These are phyloP conservation scores for Cercospora nicotianae DNA, from an alignment of 2,329 filamentous ascomycete genomes.

Conservation along the genomic window DNA sequence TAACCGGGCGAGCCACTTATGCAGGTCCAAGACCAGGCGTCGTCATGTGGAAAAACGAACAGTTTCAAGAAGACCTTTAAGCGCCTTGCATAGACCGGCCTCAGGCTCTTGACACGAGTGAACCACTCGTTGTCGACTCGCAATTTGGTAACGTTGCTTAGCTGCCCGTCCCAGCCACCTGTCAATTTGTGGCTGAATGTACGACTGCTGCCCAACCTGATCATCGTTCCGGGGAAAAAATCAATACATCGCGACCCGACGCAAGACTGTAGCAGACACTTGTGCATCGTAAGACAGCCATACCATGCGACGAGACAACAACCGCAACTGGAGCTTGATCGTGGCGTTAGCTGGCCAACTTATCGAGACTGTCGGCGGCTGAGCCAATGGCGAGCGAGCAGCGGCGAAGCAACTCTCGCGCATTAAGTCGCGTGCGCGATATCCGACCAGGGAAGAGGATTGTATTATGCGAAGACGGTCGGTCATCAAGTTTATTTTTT, in stretches of 20 bases:
- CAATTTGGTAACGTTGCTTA: background rate
- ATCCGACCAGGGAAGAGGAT: slow-evolving; percentile 28
- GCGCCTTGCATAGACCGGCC: background rate
- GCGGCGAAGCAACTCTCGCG: slow-evolving; percentile 12
- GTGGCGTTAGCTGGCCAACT: slow-evolving; percentile 18
- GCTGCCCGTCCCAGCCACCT: slow-evolving; percentile 3
- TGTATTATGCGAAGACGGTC: slow-evolving; percentile 34
- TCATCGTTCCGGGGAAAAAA: background rate
- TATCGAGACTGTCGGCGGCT: slow-evolving; percentile 21
- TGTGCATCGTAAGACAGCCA: background rate
- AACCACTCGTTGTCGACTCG: background rate
- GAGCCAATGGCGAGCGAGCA: slow-evolving; percentile 13
- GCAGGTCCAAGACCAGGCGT: background rate
- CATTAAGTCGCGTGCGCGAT: slow-evolving; percentile 13
- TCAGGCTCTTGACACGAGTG: background rate
- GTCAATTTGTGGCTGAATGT: slow-evolving; percentile 6
- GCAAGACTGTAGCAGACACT: background rate
- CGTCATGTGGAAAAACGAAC: background rate
- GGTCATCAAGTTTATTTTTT: background rate
- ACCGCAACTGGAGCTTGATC: slow-evolving; percentile 4
- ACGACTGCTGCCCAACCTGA: slow-evolving; percentile 12
- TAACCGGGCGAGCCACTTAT: background rate
- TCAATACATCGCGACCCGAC: background rate
- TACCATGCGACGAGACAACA: slow-evolving; percentile 18
- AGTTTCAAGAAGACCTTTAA: background rate